Percentiles rank a stretch among this genome's conserved stretches.
Conservation (phyloP, 2,329 filamentous ascomycete species). For the Simplicillium sp. region DNA sequence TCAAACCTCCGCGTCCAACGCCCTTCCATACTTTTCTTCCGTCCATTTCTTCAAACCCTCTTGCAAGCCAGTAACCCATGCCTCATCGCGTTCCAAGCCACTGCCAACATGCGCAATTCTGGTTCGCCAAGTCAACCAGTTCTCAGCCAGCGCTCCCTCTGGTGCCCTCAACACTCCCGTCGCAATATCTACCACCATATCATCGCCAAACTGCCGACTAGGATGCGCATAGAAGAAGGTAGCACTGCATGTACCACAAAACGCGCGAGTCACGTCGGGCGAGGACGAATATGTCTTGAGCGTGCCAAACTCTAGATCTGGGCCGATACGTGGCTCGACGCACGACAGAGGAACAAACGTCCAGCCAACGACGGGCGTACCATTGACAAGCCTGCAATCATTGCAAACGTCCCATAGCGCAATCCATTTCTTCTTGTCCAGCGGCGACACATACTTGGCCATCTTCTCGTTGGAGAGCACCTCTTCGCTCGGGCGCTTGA, state of each 20-base stretch:
- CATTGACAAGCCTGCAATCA: slow-evolving; percentile 33
- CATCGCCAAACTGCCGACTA: slow-evolving; percentile 16
- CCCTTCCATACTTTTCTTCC: slow-evolving; percentile 21
- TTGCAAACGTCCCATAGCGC: slow-evolving; percentile 30
- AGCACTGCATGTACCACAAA: slow-evolving; percentile 37
- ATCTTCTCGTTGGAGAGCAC: slow-evolving; percentile 19
- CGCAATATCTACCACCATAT: slow-evolving; percentile 29
- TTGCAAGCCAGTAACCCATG: slow-evolving; percentile 23
- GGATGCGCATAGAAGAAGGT: slow-evolving; percentile 27
- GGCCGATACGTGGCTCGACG: slow-evolving; percentile 25
- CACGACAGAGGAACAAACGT: slow-evolving; percentile 26
- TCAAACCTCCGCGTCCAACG: slow-evolving; percentile 4
- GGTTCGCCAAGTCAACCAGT: slow-evolving; percentile 37
- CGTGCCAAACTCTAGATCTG: slow-evolving; percentile 30
- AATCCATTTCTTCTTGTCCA: slow-evolving; percentile 30
- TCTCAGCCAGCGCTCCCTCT: slow-evolving; percentile 31
- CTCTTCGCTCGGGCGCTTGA: slow-evolving; percentile 26
- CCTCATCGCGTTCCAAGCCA: slow-evolving; percentile 25
- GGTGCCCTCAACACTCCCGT: slow-evolving; percentile 33
- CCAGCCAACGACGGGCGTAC: slow-evolving; percentile 33
- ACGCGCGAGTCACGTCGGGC: slow-evolving; percentile 26
- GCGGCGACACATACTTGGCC: slow-evolving; percentile 23
- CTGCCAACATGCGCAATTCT: slow-evolving; percentile 20
- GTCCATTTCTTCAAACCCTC: slow-evolving; percentile 29
- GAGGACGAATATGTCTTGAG: slow-evolving; percentile 31